Conservation (phyloP, 148 eudicot species). For the Nyssa sinensis region DNA sequence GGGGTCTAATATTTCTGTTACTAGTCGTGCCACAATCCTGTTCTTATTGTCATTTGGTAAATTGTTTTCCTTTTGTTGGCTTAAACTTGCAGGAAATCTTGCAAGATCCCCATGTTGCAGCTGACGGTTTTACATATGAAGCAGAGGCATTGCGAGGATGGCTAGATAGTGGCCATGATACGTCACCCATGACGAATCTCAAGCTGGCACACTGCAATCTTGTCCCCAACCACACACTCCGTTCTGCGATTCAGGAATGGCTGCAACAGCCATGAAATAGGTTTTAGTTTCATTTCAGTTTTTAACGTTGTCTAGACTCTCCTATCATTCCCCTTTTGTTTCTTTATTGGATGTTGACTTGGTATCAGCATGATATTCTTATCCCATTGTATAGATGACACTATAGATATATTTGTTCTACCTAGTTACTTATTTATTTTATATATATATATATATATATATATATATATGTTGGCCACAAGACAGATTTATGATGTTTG, state of each 20-base stretch:
- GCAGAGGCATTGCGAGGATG: constrained; percentile 85
- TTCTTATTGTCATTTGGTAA: too few species aligned
- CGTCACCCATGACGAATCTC: constrained; percentile 79
- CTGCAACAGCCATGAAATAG: constrained; percentile 36
- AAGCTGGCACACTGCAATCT: constrained; percentile 55
- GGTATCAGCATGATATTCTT: too few species aligned
- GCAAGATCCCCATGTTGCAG: constrained; percentile 88
- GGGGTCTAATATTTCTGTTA: too few species aligned
- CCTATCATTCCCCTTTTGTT: background rate
- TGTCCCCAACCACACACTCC: constrained; percentile 74
- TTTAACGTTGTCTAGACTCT: background rate
- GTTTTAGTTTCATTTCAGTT: background rate
- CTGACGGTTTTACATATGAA: constrained; percentile 90
- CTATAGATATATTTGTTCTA: too few species aligned
- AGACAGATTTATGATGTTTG: too few species aligned
- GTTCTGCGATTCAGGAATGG: constrained; percentile 95
- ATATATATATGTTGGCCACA: too few species aligned
- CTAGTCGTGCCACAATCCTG: too few species aligned
- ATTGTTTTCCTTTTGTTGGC: background rate
- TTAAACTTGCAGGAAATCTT: constrained; percentile 64
- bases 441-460: too few species aligned
- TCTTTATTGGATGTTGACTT: too few species aligned
- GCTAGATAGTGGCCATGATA: constrained; percentile 76
- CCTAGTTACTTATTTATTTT: too few species aligned
- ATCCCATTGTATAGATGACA: too few species aligned